Evolutionary conservation across 148 eudicot genomes (phyloP).

Genomic region (Chenopodium suecicum): DNA sequence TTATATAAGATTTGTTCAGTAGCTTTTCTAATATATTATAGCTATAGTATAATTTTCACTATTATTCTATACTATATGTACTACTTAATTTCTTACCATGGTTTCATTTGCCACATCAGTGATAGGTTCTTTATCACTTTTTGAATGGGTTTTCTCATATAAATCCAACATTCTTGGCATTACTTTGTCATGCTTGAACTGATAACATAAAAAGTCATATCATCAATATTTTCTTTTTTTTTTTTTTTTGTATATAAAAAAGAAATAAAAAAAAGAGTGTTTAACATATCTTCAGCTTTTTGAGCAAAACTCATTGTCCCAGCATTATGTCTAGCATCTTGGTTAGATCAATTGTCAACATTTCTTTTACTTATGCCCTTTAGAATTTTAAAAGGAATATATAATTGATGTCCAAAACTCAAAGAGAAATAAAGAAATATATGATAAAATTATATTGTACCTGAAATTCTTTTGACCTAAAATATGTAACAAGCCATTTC

Average conservation of each 20-base stretch:
- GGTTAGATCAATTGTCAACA: neutral
- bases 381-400: too few species aligned
- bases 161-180: neutral
- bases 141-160: neutral
- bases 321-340: neutral
- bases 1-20: too few species aligned
- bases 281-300: neutral
- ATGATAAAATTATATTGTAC: too few species aligned
- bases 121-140: neutral
- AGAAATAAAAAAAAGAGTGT: neutral
- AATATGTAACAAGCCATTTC: too few species aligned
- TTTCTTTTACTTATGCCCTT: neutral
- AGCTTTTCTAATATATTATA: too few species aligned
- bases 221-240: neutral
- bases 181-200: neutral
- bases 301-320: conserved; percentile 1
- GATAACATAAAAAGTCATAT: neutral
- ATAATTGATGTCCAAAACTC: too few species aligned
- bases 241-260: too few species aligned
- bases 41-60: too few species aligned
- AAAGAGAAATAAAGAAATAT: too few species aligned
- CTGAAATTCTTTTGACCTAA: too few species aligned
- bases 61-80: too few species aligned
- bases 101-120: neutral
- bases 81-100: neutral